These are phyloP conservation scores for Penicillium lividum DNA, from an alignment of 495 filamentous ascomycete genomes.

Conservation along the genomic window DNA sequence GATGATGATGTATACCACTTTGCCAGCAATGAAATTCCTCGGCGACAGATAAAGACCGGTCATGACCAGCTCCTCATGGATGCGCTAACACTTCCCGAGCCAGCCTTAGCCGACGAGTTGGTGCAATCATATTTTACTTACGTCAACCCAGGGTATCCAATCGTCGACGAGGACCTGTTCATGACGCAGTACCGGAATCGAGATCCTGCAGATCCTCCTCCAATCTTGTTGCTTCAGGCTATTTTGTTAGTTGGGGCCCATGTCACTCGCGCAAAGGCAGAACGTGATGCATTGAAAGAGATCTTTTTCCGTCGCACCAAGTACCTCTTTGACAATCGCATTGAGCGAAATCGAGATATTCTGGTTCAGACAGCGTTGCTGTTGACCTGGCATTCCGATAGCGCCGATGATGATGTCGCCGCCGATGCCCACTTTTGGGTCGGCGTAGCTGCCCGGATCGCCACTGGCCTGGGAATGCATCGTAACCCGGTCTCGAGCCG, in stretches of 20 bases:
- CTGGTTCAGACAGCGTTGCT: conserved; percentile 49
- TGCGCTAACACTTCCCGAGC: conserved; percentile 48
- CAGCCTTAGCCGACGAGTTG: conserved; percentile 46
- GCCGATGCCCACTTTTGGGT: conserved; percentile 54
- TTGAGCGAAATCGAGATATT: conserved; percentile 52
- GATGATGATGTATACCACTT: conserved; percentile 52
- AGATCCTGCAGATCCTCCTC: conserved; percentile 46
- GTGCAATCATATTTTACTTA: conserved; percentile 49
- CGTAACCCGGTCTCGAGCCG: conserved; percentile 47
- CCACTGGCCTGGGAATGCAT: conserved; percentile 53
- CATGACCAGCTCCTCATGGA: conserved; percentile 52
- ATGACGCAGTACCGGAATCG: conserved; percentile 51
- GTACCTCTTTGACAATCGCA: conserved; percentile 50
- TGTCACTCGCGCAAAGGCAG: conserved; percentile 41
- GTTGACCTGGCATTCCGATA: conserved; percentile 51
- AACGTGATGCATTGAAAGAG: conserved; percentile 46
- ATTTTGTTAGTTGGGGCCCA: conserved; percentile 51
- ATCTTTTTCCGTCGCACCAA: conserved; percentile 52
- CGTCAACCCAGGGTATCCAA: conserved; percentile 47
- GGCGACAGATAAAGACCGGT: conserved; percentile 45
- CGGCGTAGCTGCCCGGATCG: conserved; percentile 49
- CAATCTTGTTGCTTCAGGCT: conserved; percentile 46
- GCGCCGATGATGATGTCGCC: conserved; percentile 48
- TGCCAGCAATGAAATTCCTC: conserved; percentile 49
- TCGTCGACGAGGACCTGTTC: conserved; percentile 50